Evolutionary conservation across 345 rosid genomes (phyloP).

Genomic region (Gossypium rotundifolium): DNA sequence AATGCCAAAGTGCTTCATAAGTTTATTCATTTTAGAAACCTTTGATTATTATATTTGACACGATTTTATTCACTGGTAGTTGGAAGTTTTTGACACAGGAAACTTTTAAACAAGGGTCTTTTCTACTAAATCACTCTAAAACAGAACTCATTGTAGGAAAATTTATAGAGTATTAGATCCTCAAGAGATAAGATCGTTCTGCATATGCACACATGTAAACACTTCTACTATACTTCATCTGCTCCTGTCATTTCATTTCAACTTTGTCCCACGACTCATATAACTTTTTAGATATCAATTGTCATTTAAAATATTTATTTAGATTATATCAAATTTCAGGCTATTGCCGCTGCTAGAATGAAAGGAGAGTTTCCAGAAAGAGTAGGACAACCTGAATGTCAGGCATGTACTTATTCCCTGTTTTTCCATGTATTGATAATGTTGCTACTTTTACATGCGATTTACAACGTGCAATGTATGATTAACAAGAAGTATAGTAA

Average conservation of each 20-base stretch:
- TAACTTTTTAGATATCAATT: neutral
- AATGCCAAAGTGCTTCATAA: neutral
- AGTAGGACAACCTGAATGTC: conserved; percentile 92
- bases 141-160: neutral
- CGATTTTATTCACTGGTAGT: neutral
- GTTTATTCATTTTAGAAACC: neutral
- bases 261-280: neutral
- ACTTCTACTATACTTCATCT: conserved; percentile 6
- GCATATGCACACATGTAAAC: neutral
- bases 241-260: neutral
- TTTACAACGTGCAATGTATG: neutral
- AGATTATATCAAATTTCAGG: conserved; percentile 43
- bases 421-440: neutral
- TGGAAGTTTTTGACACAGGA: conserved; percentile 3
- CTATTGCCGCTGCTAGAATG: conserved; percentile 87
- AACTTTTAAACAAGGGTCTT: neutral
- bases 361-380: conserved; percentile 97
- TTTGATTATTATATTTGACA: neutral
- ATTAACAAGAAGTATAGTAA: neutral
- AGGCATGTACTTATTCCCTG: conserved; percentile 44
- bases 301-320: conserved; percentile 17
- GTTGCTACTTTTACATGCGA: neutral
- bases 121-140: neutral
- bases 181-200: neutral
- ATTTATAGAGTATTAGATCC: conserved; percentile 2